phyloP scores from a whole-genome alignment of 148 eudicot genomes.

The Vaccinium myrtillus region DNA sequence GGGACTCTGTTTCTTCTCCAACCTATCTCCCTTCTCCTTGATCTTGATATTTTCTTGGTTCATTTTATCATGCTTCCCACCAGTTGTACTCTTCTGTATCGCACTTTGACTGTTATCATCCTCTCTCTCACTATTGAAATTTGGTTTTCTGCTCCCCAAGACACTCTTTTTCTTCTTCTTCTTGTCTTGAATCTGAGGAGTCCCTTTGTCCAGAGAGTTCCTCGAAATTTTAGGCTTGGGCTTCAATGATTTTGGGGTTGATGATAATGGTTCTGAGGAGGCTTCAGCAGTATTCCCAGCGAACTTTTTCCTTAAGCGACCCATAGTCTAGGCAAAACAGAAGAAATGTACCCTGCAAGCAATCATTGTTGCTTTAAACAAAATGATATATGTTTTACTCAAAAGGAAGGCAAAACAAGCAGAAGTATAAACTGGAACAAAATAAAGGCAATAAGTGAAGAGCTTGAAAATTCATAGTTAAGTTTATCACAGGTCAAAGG shows the following conservation, averaged over 20 bases:
- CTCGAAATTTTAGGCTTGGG: constrained; percentile 30
- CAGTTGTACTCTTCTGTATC: neutral
- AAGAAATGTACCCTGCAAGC: constrained; percentile 5
- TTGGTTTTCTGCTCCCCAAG: constrained; percentile 5
- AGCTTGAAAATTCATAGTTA: neutral
- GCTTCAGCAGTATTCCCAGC: constrained; percentile 1
- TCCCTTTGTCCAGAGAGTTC: constrained; percentile 21
- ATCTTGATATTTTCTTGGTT: neutral
- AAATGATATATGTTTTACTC: neutral
- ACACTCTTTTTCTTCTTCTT: constrained; percentile 25
- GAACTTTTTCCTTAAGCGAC: neutral
- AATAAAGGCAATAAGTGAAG: neutral
- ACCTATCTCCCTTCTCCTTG: neutral
- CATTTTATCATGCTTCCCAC: neutral
- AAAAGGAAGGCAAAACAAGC: neutral
- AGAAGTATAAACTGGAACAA: neutral
- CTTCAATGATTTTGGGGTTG: constrained; percentile 34
- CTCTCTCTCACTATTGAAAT: constrained; percentile 1
- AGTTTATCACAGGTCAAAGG: neutral
- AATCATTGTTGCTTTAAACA: neutral
- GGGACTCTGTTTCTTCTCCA: neutral
- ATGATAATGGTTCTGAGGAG: neutral
- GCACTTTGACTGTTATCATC: neutral
- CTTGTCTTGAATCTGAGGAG: constrained; percentile 20
- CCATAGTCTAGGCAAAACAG: neutral